These are phyloP conservation scores for Hirsutella minnesotensis DNA, from an alignment of 2,329 filamentous ascomycete genomes.

Conservation along the genomic window DNA sequence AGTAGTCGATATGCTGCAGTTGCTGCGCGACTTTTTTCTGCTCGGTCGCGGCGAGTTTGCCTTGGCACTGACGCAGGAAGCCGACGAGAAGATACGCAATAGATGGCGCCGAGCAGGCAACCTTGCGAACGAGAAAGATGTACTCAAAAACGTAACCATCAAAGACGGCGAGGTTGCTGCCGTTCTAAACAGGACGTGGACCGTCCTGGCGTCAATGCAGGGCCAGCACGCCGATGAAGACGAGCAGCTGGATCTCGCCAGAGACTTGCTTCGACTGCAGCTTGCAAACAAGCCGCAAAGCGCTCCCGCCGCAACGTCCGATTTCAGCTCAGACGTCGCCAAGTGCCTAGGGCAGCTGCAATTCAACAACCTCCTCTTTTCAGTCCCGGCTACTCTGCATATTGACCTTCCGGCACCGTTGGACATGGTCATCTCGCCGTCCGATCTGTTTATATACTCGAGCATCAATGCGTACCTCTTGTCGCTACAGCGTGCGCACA, in stretches of 20 bases:
- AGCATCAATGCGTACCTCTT: slow-evolving; percentile 80
- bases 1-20: slow-evolving; percentile 63
- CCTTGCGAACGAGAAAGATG: slow-evolving; percentile 40
- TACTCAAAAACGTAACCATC: slow-evolving; percentile 38
- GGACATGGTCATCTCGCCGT: slow-evolving; percentile 71
- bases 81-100: slow-evolving; percentile 65
- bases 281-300: slow-evolving; percentile 36
- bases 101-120: slow-evolving; percentile 57
- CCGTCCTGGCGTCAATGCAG: slow-evolving; percentile 63
- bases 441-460: slow-evolving; percentile 71
- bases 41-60: slow-evolving; percentile 86
- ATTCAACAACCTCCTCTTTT: slow-evolving; percentile 75
- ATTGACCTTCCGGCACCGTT: slow-evolving; percentile 67
- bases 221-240: slow-evolving; percentile 63
- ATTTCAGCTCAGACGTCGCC: slow-evolving; percentile 18
- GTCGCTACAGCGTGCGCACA: slow-evolving; percentile 73
- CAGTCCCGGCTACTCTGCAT: slow-evolving; percentile 55
- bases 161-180: slow-evolving; percentile 81
- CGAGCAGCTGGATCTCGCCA: slow-evolving; percentile 72
- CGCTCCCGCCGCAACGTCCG: slow-evolving; percentile 24
- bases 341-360: slow-evolving; percentile 35
- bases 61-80: slow-evolving; percentile 72
- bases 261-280: slow-evolving; percentile 59
- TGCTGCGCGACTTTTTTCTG: slow-evolving; percentile 79
- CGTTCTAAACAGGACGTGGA: slow-evolving; percentile 67